A percentile compares a stretch with the other conserved stretches of the same genome.
phyloP scores from a whole-genome alignment of 140 eudicot species.

The Senecio squalidus region DNA sequence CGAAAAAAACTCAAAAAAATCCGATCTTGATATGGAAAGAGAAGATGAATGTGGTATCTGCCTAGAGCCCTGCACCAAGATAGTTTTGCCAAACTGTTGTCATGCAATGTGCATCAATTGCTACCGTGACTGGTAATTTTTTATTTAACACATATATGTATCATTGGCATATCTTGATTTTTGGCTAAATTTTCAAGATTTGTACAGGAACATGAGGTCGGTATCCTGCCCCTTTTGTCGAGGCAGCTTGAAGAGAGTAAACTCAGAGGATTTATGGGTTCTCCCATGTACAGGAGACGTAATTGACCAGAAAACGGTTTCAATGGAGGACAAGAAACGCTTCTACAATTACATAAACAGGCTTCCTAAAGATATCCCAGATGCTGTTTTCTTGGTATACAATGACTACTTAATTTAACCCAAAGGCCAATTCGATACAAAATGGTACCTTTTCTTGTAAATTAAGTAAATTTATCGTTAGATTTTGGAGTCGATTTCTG shows the following conservation, averaged over 20 bases:
- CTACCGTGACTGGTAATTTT: conserved; percentile 67
- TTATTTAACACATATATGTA: background rate
- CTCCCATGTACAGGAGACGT: conserved; percentile 54
- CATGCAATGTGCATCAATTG: conserved; percentile 82
- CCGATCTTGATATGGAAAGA: conserved; percentile 47
- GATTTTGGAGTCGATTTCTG: conserved; percentile 29
- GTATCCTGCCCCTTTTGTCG: conserved; percentile 87
- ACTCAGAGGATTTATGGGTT: conserved; percentile 72
- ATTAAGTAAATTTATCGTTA: conserved; percentile 8
- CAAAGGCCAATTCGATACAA: conserved; percentile 3
- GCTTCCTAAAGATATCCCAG: conserved; percentile 60
- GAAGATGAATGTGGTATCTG: conserved; percentile 95
- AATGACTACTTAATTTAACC: conserved; percentile 56
- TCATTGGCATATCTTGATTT: background rate
- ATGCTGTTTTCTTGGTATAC: conserved; percentile 53
- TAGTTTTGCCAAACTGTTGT: conserved; percentile 71
- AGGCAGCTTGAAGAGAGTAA: conserved; percentile 68
- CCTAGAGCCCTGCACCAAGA: conserved; percentile 64
- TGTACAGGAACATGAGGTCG: conserved; percentile 54
- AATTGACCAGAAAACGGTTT: conserved; percentile 46
- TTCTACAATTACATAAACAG: conserved; percentile 56
- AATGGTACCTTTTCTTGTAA: conserved; percentile 17
- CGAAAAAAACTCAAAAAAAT: conserved; percentile 21
- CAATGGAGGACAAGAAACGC: conserved; percentile 45
- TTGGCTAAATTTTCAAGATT: conserved; percentile 20